phyloP scores from a whole-genome alignment of 2,329 filamentous ascomycete genomes.

The Talaromyces sp. region DNA sequence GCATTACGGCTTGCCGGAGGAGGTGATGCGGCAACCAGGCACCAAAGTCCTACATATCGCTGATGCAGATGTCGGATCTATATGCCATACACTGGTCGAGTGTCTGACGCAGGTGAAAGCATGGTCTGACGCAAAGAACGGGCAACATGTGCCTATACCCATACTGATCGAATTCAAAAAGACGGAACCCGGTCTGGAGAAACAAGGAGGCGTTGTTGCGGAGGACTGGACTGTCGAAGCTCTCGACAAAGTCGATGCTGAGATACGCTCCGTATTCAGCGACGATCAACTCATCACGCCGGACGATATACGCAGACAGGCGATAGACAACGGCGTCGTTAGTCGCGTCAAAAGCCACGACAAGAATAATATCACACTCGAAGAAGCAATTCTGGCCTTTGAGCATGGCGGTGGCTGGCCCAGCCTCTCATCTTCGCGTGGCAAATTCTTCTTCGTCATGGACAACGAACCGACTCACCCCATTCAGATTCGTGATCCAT shows the following conservation, averaged over 20 bases:
- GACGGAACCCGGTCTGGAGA: conserved; percentile 12
- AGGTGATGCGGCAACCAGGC: conserved; percentile 16
- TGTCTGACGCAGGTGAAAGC: conserved; percentile 16
- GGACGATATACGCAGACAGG: conserved; percentile 17
- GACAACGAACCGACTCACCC: conserved; percentile 20
- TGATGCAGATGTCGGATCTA: conserved; percentile 18
- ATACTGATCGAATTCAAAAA: conserved; percentile 20
- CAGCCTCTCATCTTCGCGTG: conserved; percentile 10
- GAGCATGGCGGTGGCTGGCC: conserved; percentile 18
- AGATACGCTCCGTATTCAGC: conserved; percentile 18
- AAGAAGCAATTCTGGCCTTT: conserved; percentile 17
- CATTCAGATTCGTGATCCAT: conserved; percentile 17
- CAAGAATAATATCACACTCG: conserved; percentile 9
- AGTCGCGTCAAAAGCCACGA: neutral
- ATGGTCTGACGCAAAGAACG: conserved; percentile 8
- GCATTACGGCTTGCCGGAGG: conserved; percentile 15
- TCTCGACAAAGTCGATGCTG: conserved; percentile 14
- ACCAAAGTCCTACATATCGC: conserved; percentile 19
- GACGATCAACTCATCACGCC: conserved; percentile 17
- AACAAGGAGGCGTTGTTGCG: conserved; percentile 15
- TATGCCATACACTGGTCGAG: conserved; percentile 18
- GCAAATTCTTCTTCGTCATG: conserved; percentile 19
- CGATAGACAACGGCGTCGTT: conserved; percentile 4
- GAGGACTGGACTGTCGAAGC: conserved; percentile 18
- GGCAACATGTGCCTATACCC: conserved; percentile 17